Conservation (phyloP, 345 rosid species). For the Populus tremula region DNA sequence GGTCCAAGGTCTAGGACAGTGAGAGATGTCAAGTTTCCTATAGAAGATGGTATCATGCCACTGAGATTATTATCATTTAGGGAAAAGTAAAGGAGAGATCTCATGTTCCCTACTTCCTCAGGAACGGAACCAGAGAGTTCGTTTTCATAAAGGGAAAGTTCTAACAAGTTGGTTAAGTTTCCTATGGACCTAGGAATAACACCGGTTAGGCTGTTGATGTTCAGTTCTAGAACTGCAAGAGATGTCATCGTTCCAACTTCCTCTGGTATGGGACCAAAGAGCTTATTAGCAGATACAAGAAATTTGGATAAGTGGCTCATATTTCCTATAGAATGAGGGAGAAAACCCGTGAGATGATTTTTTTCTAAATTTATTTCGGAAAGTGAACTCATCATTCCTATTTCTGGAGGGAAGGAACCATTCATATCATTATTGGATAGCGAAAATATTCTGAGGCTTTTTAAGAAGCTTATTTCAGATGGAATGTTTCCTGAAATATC, state of each 20-base stretch:
- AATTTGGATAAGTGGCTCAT: neutral
- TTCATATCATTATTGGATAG: neutral
- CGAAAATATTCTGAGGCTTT: neutral
- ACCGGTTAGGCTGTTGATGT: neutral
- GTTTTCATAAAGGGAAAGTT: neutral
- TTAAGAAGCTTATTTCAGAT: neutral
- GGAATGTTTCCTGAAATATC: neutral
- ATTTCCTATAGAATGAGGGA: neutral
- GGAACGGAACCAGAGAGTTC: neutral
- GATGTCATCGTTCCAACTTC: neutral
- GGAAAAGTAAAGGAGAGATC: neutral
- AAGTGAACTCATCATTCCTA: neutral
- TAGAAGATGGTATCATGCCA: neutral
- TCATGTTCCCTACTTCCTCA: too few relatives aligned
- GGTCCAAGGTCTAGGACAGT: rapidly evolving
- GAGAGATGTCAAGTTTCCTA: neutral
- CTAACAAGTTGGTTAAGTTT: neutral
- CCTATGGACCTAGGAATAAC: neutral
- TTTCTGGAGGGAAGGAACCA: slow-evolving; percentile 3
- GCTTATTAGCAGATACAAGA: too few relatives aligned
- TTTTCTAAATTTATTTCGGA: too few relatives aligned
- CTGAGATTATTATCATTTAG: neutral
- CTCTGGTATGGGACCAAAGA: too few relatives aligned
- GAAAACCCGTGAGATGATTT: too few relatives aligned
- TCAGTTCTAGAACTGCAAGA: neutral